Conservation (phyloP, 139 green algal genomes). For the Bryopsis sp. region DNA sequence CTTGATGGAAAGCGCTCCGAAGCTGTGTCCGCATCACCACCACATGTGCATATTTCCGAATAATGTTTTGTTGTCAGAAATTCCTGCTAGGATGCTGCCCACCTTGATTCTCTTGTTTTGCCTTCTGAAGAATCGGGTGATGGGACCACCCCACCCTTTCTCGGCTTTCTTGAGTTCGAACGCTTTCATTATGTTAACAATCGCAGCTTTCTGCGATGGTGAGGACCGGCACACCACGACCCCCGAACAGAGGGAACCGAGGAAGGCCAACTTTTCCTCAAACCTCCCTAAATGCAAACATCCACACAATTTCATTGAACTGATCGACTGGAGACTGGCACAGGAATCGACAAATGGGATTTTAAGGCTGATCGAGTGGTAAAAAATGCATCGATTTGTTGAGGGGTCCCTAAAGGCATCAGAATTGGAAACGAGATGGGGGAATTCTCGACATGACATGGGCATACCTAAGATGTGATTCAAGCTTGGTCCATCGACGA, state of each 20-base stretch:
- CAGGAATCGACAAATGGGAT: no score
- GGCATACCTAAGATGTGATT: slow-evolving; percentile 37
- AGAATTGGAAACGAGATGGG: not conserved
- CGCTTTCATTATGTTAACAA: slow-evolving; percentile 54
- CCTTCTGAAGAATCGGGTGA: not conserved
- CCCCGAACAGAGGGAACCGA: slow-evolving; percentile 40
- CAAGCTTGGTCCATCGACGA: slow-evolving; percentile 58
- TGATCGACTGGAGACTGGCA: no score
- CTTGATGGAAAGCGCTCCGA: no score
- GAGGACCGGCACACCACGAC: slow-evolving; percentile 58
- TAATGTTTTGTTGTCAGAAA: no score
- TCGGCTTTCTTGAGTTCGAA: not conserved
- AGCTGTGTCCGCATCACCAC: no score
- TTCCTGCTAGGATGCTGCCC: no score
- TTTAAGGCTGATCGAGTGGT: no score
- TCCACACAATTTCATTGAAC: no score
- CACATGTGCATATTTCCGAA: no score
- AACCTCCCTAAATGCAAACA: no score
- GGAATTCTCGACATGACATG: not conserved
- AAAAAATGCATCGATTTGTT: no score
- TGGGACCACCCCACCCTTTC: not conserved
- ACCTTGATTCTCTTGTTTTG: slow-evolving; percentile 2
- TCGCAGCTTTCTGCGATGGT: slow-evolving; percentile 60
- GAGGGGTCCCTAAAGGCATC: slow-evolving; percentile 2
- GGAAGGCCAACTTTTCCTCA: slow-evolving; percentile 44